phyloP scores from a whole-genome alignment of 1,284 basidiomycete species.

The Ustilago curta region DNA sequence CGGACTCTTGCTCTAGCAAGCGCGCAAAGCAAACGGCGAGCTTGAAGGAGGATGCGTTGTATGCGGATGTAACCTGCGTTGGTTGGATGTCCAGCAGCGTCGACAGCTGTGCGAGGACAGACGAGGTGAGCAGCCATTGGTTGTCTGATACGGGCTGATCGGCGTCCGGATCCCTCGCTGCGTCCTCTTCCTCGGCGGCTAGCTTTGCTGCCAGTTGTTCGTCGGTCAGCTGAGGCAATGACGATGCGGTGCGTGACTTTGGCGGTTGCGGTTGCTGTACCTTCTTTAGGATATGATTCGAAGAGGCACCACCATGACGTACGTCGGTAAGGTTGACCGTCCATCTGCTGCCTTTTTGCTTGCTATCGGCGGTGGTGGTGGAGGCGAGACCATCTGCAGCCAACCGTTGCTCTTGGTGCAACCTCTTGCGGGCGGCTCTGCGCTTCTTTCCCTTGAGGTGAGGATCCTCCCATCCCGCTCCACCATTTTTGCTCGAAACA shows the following conservation, averaged over 20 bases:
- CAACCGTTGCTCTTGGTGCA: conserved; percentile 36
- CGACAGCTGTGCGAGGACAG: conserved; percentile 62
- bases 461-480: conserved; percentile 7
- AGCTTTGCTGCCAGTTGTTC: conserved; percentile 56
- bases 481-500: background rate
- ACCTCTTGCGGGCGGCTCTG: conserved; percentile 32
- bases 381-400: conserved; percentile 6
- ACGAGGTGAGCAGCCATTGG: conserved; percentile 66
- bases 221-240: conserved; percentile 41
- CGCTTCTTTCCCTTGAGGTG: conserved; percentile 48
- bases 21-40: conserved; percentile 52
- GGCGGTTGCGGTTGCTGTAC: conserved; percentile 5
- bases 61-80: conserved; percentile 46
- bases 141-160: conserved; percentile 55
- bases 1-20: conserved; percentile 46
- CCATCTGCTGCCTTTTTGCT: conserved; percentile 16
- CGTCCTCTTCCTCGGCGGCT: conserved; percentile 54
- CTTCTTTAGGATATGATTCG: conserved; percentile 20
- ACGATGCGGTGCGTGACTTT: conserved; percentile 9
- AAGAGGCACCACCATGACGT: conserved; percentile 44
- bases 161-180: conserved; percentile 36
- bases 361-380: background rate
- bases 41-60: conserved; percentile 59
- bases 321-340: conserved; percentile 62
- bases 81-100: conserved; percentile 53